Evolutionary conservation across 2,329 filamentous ascomycete genomes (phyloP), one percentile per base, ranked within the genome.

Genomic region (Pseudocercospora crystallina): DNA sequence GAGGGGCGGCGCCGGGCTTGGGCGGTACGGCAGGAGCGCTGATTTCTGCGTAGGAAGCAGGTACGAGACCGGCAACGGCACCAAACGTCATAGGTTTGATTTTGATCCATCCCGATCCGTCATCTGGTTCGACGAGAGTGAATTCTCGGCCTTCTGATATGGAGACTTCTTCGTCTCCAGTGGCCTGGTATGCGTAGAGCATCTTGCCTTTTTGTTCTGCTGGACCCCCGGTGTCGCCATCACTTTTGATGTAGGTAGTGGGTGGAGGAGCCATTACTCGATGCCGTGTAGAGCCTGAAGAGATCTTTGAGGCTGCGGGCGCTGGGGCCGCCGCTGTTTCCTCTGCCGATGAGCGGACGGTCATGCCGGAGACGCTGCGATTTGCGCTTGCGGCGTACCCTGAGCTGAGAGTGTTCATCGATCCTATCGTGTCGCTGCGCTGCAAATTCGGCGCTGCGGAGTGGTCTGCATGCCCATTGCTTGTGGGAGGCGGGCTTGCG

Each of bases 81-180:
- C 86, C 87, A 29, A 61, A 59, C 30, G 56, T 50, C 7, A 56
- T 43, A 30, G 62, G 62, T 44, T 87, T 86, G 52, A 99, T 84
- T 69, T 87, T 92, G 62, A 90, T 81, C 94, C 94, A 99, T 36
- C 94, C 94, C 35, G 86, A 85, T 52, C 92, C 92, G 71, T 95
- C 92, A 73, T 99, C 95, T 13, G 89, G 83, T 67, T 96, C 91
- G 4, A 96, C 63, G 38, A 97, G 79, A 0, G 76, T 75, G 29
- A 99, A 80, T 8, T 95, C 86, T 47, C 84, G 81, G 10, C 89
- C 90, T 60, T 95, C 92, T 4, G 83, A 73, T 1, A 96, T 84
- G 0, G 83, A 85, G 11, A 97, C 71, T 69, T 99, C 94, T 5
- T 90, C 92, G 0, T 88, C 84, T 1, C 86, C 87, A 46, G 78